Percentiles rank a stretch among this genome's conserved stretches.
Conservation (phyloP, 495 filamentous ascomycete genomes). For the Xylaria curta region DNA sequence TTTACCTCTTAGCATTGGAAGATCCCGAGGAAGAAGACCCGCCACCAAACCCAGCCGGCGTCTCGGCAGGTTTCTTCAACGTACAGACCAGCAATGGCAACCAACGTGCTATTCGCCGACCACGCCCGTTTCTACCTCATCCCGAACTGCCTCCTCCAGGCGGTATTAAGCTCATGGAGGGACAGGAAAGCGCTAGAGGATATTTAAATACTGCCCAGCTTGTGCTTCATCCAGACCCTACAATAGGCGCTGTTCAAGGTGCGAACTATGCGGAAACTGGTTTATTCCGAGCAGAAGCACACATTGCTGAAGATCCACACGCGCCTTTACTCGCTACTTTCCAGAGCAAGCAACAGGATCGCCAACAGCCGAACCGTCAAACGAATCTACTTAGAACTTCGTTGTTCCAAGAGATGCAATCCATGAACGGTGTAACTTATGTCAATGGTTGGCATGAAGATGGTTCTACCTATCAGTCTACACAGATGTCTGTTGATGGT, state of each 20-base stretch:
- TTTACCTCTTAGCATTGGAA: conserved; percentile 63
- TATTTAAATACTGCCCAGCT: conserved; percentile 45
- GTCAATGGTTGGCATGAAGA: background rate
- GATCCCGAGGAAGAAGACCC: conserved; percentile 52
- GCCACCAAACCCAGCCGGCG: conserved; percentile 12
- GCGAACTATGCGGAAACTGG: conserved; percentile 48
- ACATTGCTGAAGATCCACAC: conserved; percentile 42
- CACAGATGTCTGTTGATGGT: background rate
- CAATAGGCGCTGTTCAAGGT: conserved; percentile 55
- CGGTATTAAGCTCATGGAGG: conserved; percentile 26
- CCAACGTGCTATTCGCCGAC: conserved; percentile 42
- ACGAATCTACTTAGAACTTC: background rate
- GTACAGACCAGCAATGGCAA: conserved; percentile 31
- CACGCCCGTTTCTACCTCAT: conserved; percentile 52
- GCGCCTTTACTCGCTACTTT: conserved; percentile 43
- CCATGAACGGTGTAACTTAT: background rate
- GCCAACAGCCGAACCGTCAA: background rate
- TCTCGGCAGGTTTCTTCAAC: conserved; percentile 30
- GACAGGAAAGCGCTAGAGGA: conserved; percentile 27
- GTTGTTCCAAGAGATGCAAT: conserved; percentile 13
- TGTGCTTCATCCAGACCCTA: conserved; percentile 38
- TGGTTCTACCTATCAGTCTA: background rate
- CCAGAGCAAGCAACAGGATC: conserved; percentile 23
- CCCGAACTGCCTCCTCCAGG: conserved; percentile 48
- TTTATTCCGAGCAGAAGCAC: conserved; percentile 47